These are phyloP conservation scores for Begonia loranthoides DNA, from an alignment of 306 rosid species.

Conservation along the genomic window DNA sequence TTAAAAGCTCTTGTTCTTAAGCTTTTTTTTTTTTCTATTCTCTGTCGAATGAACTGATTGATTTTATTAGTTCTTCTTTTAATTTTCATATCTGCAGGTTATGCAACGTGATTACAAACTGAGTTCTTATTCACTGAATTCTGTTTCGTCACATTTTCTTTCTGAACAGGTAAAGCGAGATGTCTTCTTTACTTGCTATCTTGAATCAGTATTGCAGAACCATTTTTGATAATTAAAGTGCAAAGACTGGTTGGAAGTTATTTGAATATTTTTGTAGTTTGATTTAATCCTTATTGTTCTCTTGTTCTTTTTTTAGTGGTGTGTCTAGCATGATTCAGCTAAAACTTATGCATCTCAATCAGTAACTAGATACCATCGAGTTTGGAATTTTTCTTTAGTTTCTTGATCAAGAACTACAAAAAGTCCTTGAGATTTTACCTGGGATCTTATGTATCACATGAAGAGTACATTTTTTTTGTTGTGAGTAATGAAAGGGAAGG, in stretches of 20 bases:
- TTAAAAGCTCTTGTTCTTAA: not conserved
- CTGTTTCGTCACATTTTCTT: constrained; percentile 93
- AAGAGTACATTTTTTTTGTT: too few relatives aligned
- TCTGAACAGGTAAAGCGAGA: constrained; percentile 68
- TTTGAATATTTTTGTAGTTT: too few relatives aligned
- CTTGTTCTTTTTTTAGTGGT: too few relatives aligned
- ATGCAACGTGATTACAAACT: constrained; percentile 89
- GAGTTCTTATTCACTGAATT: constrained; percentile 93
- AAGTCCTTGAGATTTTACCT: too few relatives aligned
- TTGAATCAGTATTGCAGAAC: constrained; percentile 1
- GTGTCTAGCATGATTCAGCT: too few relatives aligned
- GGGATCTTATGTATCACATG: too few relatives aligned
- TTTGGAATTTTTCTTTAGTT: too few relatives aligned
- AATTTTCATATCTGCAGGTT: constrained; percentile 29
- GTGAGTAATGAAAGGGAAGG: too few relatives aligned
- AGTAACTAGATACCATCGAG: too few relatives aligned
- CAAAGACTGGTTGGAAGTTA: not conserved
- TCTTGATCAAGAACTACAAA: too few relatives aligned
- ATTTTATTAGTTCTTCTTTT: constrained; percentile 12
- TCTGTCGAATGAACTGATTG: not conserved
- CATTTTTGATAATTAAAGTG: constrained; percentile 3
- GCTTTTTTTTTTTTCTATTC: not conserved
- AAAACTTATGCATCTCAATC: too few relatives aligned
- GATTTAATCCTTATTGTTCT: too few relatives aligned
- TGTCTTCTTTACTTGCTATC: constrained; percentile 10